Evolutionary conservation across 106 monocot species (phyloP), one percentile per base, ranked within the genome.

Genomic region (Dendrobium catenatum): DNA sequence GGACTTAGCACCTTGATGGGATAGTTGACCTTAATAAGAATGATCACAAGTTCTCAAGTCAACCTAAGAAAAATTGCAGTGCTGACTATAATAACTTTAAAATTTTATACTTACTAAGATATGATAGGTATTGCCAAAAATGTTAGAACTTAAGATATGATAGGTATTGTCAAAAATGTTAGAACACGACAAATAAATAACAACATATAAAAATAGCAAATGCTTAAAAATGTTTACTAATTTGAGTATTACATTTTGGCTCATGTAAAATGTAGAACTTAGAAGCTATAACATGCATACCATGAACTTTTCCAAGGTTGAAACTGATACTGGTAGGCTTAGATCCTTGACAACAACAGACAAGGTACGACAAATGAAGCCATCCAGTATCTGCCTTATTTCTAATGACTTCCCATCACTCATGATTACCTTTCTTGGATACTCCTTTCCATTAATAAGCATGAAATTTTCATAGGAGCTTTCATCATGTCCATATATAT

Each of bases 341-440:
- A 93, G 86, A 78, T 87, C 84, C 79, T 72, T 80, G 44, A 89
- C 88, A 81, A 95, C 82, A 17, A 73, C 85, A 5, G 93, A 87
- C 83, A 99, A 83, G 8, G 77, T 81, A 72, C 89, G 95, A 10
- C 83, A 85, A 79, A 99, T 84, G 76, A 89, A 95, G 27, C 82
- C 86, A 86, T 91, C 99, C 47, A 99, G 31, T 47, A 95, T 83
- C 82, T 77, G 82, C 81, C 88, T 95, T 27, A 99, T 99, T 85
- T 93, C 99, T 55, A 80, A 78, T 64, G 99, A 99, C 26, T 90
- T 84, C 9, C 93, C 93, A 81, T 93, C 95, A 29, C 55, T 79
- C 42, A 89, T 8, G 59, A 79, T 75, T 80, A 82, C 83, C 87
- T 91, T 95, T 4, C 67, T 55, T 10, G 93, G 95, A 81, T 95